Evolutionary conservation across 441 rosid species (phyloP), one percentile per base, ranked within the genome.

Genomic region (Manihot esculenta): DNA sequence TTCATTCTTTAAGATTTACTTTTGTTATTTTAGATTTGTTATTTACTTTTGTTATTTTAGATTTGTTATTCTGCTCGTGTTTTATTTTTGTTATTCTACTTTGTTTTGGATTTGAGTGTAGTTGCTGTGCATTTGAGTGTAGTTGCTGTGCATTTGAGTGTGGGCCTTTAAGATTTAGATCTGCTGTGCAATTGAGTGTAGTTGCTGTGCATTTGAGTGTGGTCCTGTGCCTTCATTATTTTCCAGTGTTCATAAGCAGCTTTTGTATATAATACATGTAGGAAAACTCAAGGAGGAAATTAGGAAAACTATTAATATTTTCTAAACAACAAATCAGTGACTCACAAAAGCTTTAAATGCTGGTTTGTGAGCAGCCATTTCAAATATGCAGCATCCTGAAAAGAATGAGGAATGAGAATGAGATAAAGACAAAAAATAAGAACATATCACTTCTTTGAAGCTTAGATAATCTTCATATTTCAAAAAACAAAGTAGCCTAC

Each of bases 261-360:
- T 62, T 21, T n/a, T 14, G 13, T 5, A 24, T 5, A 21, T 13
- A 38, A 12, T 26, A 51, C 27, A 27, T 10, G 64, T 15, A 27
- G 26, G 35, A 51, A 53, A 51, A 30, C 54, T 48, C 59, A 38
- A 56, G 18, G 23, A 51, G 68, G 55, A 68, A 24, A 8, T 23
- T 27, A 26, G 24, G 62, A 53, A 44, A 35, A 44, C 56, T 30
- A 67, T n/a, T n/a, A n/a, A n/a, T 50, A 6, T 21, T 51, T 20
- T 23, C 17, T 51, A 51, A 54, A 30, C 44, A 63, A 60, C 58
- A 9, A 13, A 60, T 74, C 53, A 62, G 59, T 71, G 50, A 77
- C 84, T 89, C 81, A 94, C 97, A 78, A 94, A 92, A 62, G 99
- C 97, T 85, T 92, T 94, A 80, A 94, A 94, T 68, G 97, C 97